Conservation (phyloP, 768 basidiomycete genomes). For the Tylopilus subfusipes region DNA sequence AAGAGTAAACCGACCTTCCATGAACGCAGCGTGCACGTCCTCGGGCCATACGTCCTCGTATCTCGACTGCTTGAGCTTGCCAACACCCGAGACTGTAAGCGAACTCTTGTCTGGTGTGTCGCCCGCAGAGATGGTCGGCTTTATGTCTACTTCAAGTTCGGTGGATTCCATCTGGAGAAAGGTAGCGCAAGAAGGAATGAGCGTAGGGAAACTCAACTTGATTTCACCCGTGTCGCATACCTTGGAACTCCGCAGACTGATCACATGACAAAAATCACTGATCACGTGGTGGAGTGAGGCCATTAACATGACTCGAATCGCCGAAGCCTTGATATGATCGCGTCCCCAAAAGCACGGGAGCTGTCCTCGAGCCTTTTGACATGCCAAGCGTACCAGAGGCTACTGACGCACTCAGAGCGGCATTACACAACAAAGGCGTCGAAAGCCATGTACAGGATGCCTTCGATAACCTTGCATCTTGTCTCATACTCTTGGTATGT, state of each 20-base stretch:
- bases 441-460: slow-evolving; percentile 32
- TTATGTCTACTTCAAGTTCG: slow-evolving; percentile 15
- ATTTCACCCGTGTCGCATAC: slow-evolving; percentile 11
- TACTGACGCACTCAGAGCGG: slow-evolving; percentile 30
- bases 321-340: no score
- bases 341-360: background rate
- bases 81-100: background rate
- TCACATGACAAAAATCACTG: slow-evolving; percentile 30
- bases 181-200: slow-evolving; percentile 11
- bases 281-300: slow-evolving; percentile 19
- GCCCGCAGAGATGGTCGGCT: slow-evolving; percentile 10
- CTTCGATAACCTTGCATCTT: slow-evolving; percentile 41
- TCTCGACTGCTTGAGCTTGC: slow-evolving; percentile 29
- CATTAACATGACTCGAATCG: slow-evolving; percentile 7
- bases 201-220: slow-evolving; percentile 1
- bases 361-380: background rate
- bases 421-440: slow-evolving; percentile 27
- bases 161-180: slow-evolving; percentile 20
- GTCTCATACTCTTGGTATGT: slow-evolving; percentile 42
- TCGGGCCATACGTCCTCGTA: slow-evolving; percentile 35
- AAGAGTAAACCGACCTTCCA: slow-evolving; percentile 30
- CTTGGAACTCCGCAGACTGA: slow-evolving; percentile 23
- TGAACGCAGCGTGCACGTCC: slow-evolving; percentile 35
- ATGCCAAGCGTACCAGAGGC: slow-evolving; percentile 31
- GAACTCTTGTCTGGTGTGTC: slow-evolving; percentile 3